A percentile compares a stretch with the other conserved stretches of the same genome.
phyloP scores from a whole-genome alignment of 306 rosid genomes.

The Castanopsis chinensis region DNA sequence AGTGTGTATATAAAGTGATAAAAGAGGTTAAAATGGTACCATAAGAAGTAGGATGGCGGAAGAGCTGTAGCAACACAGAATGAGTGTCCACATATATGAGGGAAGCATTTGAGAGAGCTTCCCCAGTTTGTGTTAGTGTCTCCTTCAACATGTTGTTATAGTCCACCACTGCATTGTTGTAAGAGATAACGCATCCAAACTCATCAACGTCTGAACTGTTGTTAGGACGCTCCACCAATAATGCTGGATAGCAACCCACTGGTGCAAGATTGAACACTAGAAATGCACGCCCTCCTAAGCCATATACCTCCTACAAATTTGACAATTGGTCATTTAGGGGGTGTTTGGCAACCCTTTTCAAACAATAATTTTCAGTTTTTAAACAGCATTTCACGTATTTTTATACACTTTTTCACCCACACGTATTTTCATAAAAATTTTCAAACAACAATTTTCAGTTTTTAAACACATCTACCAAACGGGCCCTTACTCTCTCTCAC shows the following conservation, averaged over 20 bases:
- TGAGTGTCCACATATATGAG: conserved; percentile 62
- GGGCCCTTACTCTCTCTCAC: too few species aligned
- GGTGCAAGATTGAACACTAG: conserved; percentile 75
- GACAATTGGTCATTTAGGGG: not conserved
- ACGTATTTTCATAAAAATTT: too few species aligned
- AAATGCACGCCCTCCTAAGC: conserved; percentile 66
- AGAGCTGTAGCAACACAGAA: conserved; percentile 61
- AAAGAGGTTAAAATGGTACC: conserved; percentile 33
- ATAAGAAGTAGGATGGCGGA: conserved; percentile 51
- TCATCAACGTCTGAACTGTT: conserved; percentile 53
- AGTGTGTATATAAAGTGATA: too few species aligned
- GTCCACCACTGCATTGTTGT: conserved; percentile 57
- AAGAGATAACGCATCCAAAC: conserved; percentile 66
- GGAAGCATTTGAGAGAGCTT: conserved; percentile 45
- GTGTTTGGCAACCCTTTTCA: too few species aligned
- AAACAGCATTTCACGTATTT: too few species aligned
- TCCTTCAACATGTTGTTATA: conserved; percentile 56
- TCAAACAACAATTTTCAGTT: too few species aligned
- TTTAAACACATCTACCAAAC: too few species aligned
- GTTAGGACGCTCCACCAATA: conserved; percentile 56
- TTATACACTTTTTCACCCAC: too few species aligned
- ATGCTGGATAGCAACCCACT: conserved; percentile 76
- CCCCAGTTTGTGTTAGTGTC: conserved; percentile 38
- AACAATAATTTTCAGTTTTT: too few species aligned
- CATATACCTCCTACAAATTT: conserved; percentile 61